Evolutionary conservation across 306 rosid species (phyloP).

Genomic region (Lagenaria siceraria): DNA sequence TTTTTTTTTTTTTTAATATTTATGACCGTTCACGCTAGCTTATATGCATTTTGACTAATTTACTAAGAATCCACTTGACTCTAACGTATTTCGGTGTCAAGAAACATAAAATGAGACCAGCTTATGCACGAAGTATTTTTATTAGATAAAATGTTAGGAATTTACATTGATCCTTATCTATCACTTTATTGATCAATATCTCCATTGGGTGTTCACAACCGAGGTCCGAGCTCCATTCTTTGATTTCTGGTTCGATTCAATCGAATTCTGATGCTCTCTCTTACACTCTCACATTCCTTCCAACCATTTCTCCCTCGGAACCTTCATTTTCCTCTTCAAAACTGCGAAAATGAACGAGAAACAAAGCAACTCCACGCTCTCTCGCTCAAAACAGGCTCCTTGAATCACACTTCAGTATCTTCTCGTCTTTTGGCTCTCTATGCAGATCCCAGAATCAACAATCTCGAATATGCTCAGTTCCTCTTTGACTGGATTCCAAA

Average conservation of each 20-base stretch:
- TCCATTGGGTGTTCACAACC: neutral
- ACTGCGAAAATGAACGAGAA: conserved; percentile 21
- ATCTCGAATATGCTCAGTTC: conserved; percentile 28
- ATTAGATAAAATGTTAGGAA: neutral
- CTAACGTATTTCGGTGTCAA: too few species aligned
- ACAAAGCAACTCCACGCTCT: conserved; percentile 27
- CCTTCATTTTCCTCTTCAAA: conserved; percentile 10
- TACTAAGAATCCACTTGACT: too few species aligned
- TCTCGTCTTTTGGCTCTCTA: conserved; percentile 38
- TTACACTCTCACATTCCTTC: conserved; percentile 10
- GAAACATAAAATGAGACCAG: too few species aligned
- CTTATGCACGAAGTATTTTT: too few species aligned
- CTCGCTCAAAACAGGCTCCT: conserved; percentile 30
- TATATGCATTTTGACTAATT: too few species aligned
- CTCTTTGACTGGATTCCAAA: conserved; percentile 19
- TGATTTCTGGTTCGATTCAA: neutral
- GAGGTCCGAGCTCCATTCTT: neutral
- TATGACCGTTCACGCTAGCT: too few species aligned
- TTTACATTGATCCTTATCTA: neutral
- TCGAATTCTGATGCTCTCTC: conserved; percentile 18
- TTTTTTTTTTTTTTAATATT: too few species aligned
- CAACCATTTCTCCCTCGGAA: conserved; percentile 3
- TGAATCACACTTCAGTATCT: conserved; percentile 24
- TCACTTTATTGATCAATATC: neutral
- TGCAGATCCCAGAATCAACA: conserved; percentile 31